Conservation (phyloP, 441 rosid species). For the Pelargonium myrrhifolium region DNA sequence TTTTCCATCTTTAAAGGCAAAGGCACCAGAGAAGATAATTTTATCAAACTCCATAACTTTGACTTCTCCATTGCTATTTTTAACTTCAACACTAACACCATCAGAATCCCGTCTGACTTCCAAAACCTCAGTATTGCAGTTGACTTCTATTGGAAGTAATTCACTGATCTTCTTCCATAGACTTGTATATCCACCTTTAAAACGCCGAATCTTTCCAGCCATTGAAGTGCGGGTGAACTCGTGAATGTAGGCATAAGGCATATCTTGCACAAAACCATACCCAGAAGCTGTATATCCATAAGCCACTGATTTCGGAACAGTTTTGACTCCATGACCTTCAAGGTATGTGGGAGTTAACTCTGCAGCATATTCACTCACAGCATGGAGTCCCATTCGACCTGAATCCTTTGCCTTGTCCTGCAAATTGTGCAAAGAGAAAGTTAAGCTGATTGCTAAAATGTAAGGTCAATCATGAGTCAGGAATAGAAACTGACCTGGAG, state of each 20-base stretch:
- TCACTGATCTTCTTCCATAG: conserved; percentile 49
- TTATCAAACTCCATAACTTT: conserved; percentile 47
- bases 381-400: conserved; percentile 49
- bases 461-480: background rate
- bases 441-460: background rate
- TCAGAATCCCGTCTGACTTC: conserved; percentile 31
- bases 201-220: conserved; percentile 66
- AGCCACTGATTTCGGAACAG: conserved; percentile 53
- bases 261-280: conserved; percentile 61
- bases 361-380: conserved; percentile 55
- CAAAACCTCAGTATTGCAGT: conserved; percentile 38
- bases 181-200: conserved; percentile 53
- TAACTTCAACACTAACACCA: conserved; percentile 33
- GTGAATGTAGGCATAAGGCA: conserved; percentile 67
- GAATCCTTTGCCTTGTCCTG: conserved; percentile 57
- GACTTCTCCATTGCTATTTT: conserved; percentile 29
- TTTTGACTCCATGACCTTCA: conserved; percentile 36
- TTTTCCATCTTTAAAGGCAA: conserved; percentile 43
- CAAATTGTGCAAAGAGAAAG: background rate
- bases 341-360: conserved; percentile 48
- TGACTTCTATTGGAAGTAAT: conserved; percentile 39
- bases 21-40: conserved; percentile 51
- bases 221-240: conserved; percentile 69
- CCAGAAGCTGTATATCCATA: conserved; percentile 79
- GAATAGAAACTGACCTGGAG: conserved; percentile 41